Base-by-base conservation (phyloP, 768 basidiomycete genomes). In the Thelephora ganbajun region DNA sequence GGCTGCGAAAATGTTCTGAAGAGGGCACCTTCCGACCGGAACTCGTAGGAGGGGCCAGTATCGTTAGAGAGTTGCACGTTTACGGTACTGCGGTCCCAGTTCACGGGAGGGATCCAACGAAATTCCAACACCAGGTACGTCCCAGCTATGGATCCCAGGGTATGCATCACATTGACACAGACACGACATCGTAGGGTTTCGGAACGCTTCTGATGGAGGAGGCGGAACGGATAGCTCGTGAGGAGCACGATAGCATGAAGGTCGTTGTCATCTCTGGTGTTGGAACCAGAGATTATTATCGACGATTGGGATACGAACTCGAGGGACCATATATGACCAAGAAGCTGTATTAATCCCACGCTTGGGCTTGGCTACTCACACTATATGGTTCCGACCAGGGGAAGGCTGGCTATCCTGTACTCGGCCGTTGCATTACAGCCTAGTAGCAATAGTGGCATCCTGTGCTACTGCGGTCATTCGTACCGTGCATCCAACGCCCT, bases 251-350 rank as follows among this genome's bases (percentile, higher is more conserved):
- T 16, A 97, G 91, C 62, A 70, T 84, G 52, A 93, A 98, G 65
- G 66, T 99, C 33, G 96, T 86, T n/a, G 94, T 99, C 50, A 99
- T 99, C 54, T 93, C 92, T 35, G 92, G 90, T 52, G 92, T 99
- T 51, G 96, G 96, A 16, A 98, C 96, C 11, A 74, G 96, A 57
- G 92, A 94, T 62, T 99, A 99, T 63, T 99, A 98, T 63, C 77
- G 90, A 50, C 82, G 89, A 61, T 67, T 98, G 48, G 93, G 93
- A 6, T 98, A 98, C 63, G 80, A 84, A 63, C 69, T 97, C 48
- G 93, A 98, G 57, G 94, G 94, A 0, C 92, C 92, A 16, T 99
- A 98, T 64, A 99, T 99, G 94, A 89, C 84, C 70, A 96, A 96
- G 65, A 72, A 71, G 26, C 60, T 87, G 59, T 56, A 30, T 9